Evolutionary conservation across 1,284 basidiomycete species (phyloP), one percentile per base, ranked within the genome.

Genomic region (Boletus sp.): DNA sequence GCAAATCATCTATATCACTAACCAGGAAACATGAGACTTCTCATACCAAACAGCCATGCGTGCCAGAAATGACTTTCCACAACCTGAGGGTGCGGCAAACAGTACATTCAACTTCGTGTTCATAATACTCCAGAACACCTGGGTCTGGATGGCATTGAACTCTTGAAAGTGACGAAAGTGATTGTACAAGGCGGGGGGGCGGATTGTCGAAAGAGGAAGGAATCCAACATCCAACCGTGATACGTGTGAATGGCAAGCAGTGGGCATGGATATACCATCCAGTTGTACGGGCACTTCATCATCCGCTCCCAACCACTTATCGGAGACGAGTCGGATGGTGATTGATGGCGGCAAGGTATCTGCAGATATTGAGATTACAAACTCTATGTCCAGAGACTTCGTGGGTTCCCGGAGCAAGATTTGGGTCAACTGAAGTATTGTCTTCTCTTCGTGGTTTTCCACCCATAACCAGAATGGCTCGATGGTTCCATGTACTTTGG

Each of bases 381-480:
- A 97, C 51, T 94, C 89, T n/a, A 91, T 76, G 55, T 88, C 81
- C 46, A 94, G 63, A 19, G 71, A 49, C 21, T 81, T 71, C 33
- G 87, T 91, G n/a, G 82, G 80, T 65, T 86, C 84, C 43, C 90
- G 86, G 65, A 97, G 83, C 28, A 88, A 71, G 35, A 95, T 77
- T 68, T 89, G 88, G 2, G 88, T 80, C 65, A 92, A 84, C 71
- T 97, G 94, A n/a, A 97, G 81, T 67, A 99, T 97, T 44, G 86
- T 83, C 23, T 84, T 69, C 13, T 89, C 91, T 49, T 91, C 83
- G 37, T 90, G 83, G 69, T 97, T 94, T 77, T 99, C 95, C 9
- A 98, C 80, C 97, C 97, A 99, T 52, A 99, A 77, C 87, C 95
- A 97, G 78, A 99, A 98, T 2, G 94, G 91, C 74, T 99, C 94